Evolutionary conservation across 75 land plant genomes (phyloP).

Genomic region (Adiantum capillusveneris): DNA sequence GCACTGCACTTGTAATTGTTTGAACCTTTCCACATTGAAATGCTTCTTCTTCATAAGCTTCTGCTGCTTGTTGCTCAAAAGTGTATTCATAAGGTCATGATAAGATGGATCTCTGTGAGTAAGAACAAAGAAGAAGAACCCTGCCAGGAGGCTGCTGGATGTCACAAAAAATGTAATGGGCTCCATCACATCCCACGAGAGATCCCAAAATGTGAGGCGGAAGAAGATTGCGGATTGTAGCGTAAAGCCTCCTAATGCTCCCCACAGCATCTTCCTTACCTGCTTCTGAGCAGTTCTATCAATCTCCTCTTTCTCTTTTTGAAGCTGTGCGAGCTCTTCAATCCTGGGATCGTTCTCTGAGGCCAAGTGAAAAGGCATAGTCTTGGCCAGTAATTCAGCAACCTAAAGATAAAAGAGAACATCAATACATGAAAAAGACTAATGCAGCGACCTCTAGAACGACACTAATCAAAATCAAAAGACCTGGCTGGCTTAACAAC

Average conservation of each 20-base stretch:
- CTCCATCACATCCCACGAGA: slow-evolving; percentile 88
- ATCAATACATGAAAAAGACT: not conserved
- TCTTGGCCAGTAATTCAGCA: slow-evolving; percentile 47
- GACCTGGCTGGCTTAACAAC: too few species aligned
- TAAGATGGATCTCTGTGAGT: slow-evolving; percentile 70
- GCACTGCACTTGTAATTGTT: slow-evolving; percentile 24
- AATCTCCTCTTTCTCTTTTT: slow-evolving; percentile 47
- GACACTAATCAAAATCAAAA: too few species aligned
- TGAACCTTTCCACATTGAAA: slow-evolving; percentile 42
- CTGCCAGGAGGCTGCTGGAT: slow-evolving; percentile 45
- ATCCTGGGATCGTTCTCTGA: slow-evolving; percentile 21
- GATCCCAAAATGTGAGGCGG: slow-evolving; percentile 69
- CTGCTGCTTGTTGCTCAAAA: slow-evolving; percentile 50
- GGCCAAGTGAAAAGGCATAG: slow-evolving; percentile 32
- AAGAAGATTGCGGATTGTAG: slow-evolving; percentile 39
- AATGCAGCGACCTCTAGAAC: not conserved
- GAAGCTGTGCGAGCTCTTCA: slow-evolving; percentile 41
- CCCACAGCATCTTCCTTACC: slow-evolving; percentile 44
- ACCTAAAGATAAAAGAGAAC: too few species aligned
- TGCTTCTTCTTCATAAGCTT: slow-evolving; percentile 45
- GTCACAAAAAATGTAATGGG: slow-evolving; percentile 72
- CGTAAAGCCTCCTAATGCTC: slow-evolving; percentile 40
- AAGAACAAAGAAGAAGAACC: slow-evolving; percentile 55
- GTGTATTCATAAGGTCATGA: slow-evolving; percentile 52
- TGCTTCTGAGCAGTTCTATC: slow-evolving; percentile 38